Percentiles rank a stretch among this genome's conserved stretches.
Conservation (phyloP, 768 basidiomycete genomes). For the Lentinula lateritia region DNA sequence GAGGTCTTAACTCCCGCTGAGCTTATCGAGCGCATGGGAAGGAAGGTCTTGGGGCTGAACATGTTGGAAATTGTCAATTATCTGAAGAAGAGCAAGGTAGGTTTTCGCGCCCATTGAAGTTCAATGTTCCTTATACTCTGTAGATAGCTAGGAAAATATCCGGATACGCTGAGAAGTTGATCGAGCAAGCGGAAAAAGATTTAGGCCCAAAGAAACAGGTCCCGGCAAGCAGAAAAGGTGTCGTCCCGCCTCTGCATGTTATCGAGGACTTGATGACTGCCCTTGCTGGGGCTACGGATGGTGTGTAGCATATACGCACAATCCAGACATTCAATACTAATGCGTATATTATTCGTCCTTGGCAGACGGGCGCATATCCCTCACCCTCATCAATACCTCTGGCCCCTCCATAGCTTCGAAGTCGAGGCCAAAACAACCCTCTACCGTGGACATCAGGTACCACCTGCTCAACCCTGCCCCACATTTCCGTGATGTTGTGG, state of each 20-base stretch:
- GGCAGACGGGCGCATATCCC: constrained; percentile 70
- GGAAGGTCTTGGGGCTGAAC: constrained; percentile 71
- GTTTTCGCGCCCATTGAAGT: constrained; percentile 9
- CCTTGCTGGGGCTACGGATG: constrained; percentile 73
- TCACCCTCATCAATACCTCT: constrained; percentile 29
- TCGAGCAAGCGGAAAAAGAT: constrained; percentile 8
- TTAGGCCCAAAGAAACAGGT: constrained; percentile 16
- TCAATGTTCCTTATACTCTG: not conserved
- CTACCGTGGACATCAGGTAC: constrained; percentile 66
- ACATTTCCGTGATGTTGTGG: constrained; percentile 78
- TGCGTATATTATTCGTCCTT: not conserved
- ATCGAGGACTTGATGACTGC: constrained; percentile 78
- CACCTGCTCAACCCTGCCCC: constrained; percentile 90
- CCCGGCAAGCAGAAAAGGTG: constrained; percentile 23
- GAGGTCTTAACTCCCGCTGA: constrained; percentile 69
- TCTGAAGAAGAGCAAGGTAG: constrained; percentile 77
- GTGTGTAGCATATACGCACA: constrained; percentile 25
- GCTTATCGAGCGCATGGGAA: constrained; percentile 61
- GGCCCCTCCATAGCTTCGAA: constrained; percentile 15
- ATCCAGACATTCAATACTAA: not conserved
- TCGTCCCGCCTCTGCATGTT: constrained; percentile 70
- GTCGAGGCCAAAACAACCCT: constrained; percentile 29
- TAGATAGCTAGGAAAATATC: constrained; percentile 77
- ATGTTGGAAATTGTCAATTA: constrained; percentile 79
- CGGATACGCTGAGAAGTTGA: constrained; percentile 69